Evolutionary conservation across 2,329 filamentous ascomycete species (phyloP), one percentile per base, ranked within the genome.

Genomic region (Colletotrichum eremochloae): DNA sequence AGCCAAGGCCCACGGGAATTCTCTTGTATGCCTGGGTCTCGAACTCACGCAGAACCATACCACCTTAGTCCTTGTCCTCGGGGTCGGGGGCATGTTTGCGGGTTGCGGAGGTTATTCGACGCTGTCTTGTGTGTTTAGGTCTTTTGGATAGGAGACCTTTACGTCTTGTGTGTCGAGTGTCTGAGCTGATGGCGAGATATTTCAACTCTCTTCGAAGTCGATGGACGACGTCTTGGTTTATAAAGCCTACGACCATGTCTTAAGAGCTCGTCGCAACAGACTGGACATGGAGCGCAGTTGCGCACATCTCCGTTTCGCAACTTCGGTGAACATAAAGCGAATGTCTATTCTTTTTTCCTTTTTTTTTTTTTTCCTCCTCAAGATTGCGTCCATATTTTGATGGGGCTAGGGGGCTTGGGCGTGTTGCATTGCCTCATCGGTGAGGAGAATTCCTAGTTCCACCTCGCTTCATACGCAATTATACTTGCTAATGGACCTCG

Each of bases 31-130:
- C 3, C 15, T 24, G 36, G 55, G 36, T 36, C n/a, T 38, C 29
- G 33, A 31, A 63, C 61, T 63, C n/a, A 63, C 61, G 46, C 61
- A 63, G 15, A 31, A 63, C 61, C 61, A 63, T 14, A 63, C 61
- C 42, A 52, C 46, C 14, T 29, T 33, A 9, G 15, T 31, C n/a
- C n/a, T 42, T 9, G 18, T 40, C 9, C 44, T 63, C 20, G 58
- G 20, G n/a, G 33, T 5, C 4, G 12, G 4, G 2, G 60, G n/a
- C 61, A 63, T 63, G n/a, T 20, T 18, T 63, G 36, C 55, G n/a
- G 20, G 46, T n/a, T 31, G 8, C 6, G 1, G 36, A 42, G 14
- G 33, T 29, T 40, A 14, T 42, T 58, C 36, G 20, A 42, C 3
- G 53, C n/a, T 24, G 53, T 56, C 24, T 20, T n/a, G 15, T n/a